Base-by-base conservation (phyloP, 2,329 filamentous ascomycete genomes). In the Apiospora koreana region DNA sequence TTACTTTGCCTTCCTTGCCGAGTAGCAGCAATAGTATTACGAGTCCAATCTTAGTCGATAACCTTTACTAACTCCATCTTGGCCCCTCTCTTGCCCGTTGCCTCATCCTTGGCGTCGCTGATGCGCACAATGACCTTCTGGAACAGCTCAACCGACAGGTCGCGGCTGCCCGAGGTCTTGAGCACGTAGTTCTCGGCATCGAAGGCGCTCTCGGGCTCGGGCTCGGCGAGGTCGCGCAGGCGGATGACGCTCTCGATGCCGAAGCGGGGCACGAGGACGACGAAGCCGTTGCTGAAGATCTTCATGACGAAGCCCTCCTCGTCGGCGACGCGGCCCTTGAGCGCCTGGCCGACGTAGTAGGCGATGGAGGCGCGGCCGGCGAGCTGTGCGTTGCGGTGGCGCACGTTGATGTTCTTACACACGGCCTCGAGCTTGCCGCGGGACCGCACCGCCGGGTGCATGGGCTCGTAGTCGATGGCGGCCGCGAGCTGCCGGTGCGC, bases 351-450 rank as follows among this genome's bases (percentile, higher is more conserved):
- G 66, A 99, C 96, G 80, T 98, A 99, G 84, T 98, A 99, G 76
- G 97, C 95, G 73, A 99, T 95, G 75, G 93, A 96, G 35, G 96
- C 95, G 71, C 96, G 91, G 45, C 95, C 95, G 2, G 96, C 96
- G 83, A 97, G 92, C 82, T 99, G 96, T 42, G 96, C 96, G 81
- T 99, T 99, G 78, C 96, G 94, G 81, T 99, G 96, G 9, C 96
- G 92, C 70, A 96, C 91, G 81, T 99, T 99, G 88, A 99, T 98
- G 84, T 99, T 99, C 82, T 94, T 95, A 88, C 96, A 98, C 31
- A 99, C 94, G 70, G 91, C 93, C 81, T 98, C 95, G 69, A 99
- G 91, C 75, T 94, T 94, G 74, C 91, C 90, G 73, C 94, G 92
- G 75, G 92, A 94, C 78, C 94, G 92, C 70, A 97, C 88, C 65